Base-by-base conservation (phyloP, 495 filamentous ascomycete genomes). In the Saxophila tyrrhenica region DNA sequence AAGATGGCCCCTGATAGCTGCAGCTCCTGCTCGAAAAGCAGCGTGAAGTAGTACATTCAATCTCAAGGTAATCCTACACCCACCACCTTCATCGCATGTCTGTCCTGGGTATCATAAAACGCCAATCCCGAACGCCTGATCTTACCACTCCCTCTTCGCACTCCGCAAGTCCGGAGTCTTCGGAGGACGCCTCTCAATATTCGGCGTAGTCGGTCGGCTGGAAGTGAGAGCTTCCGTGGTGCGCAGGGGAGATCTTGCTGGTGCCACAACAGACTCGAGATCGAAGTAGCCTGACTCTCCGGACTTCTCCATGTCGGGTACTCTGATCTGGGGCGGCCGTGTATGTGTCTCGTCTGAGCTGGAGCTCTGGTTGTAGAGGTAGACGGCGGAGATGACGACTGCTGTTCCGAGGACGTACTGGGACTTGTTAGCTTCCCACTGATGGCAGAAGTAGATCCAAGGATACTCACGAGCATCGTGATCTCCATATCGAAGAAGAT, bases 371-470 rank as follows among this genome's bases (percentile, higher is more conserved):
- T 80, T 89, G 71, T 94, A 96, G 29, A 96, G 77, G 53, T 86
- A 94, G 2, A 87, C 94, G 22, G 90, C 83, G 49, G 78, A 73
- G 13, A 95, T 65, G 2, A 96, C 88, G 48, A 89, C 67, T 32
- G 74, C 73, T 1, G 88, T 85, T 29, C 92, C 92, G 45, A 91
- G 54, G 25, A 94, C 48, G 65, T 90, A 95, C 91, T 96, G 62
- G n/a, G 21, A 16, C 7, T 9, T 17, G 21, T 51, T 24, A 51
- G 49, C 22, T 10, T 32, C 22, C 7, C 47, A 24, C 15, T 46
- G 22, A 19, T 50, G 25, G 15, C 25, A 3, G 15, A 48, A 2
- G 13, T 16, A 24, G 2, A 35, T 24, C 44, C 23, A 19, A 10
- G 19, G 3, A 1, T 23, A 75, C 85, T 69, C 78, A 96, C 90